Conservation (phyloP, 202 grass and related monocot genomes). For the Miscanthus sacchariflorus region DNA sequence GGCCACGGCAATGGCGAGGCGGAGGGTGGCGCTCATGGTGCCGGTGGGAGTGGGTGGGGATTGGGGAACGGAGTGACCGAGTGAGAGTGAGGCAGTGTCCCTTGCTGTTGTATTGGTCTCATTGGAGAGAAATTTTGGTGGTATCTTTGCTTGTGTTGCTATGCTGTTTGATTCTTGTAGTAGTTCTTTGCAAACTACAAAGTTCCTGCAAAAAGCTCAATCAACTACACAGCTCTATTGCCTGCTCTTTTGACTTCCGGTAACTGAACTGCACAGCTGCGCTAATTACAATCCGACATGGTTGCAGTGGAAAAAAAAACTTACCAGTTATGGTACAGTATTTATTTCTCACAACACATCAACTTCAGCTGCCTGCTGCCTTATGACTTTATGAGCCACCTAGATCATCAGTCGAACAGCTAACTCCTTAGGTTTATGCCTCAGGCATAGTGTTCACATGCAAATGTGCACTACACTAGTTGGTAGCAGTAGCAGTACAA, state of each 20-base stretch:
- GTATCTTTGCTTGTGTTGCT: conserved; percentile 9
- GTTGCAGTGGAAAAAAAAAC: no score
- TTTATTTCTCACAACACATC: no score
- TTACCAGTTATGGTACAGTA: no score
- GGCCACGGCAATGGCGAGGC: conserved; percentile 11
- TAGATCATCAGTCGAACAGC: no score
- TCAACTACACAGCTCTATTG: background rate
- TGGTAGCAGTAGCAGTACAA: no score
- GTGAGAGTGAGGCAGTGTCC: background rate
- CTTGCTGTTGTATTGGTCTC: conserved; percentile 19
- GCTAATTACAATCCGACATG: no score
- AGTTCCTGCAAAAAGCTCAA: no score
- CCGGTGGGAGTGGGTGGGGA: background rate
- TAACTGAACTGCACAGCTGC: background rate
- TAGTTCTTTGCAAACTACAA: no score
- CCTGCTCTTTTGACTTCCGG: background rate
- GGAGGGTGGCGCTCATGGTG: background rate
- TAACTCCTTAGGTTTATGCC: no score
- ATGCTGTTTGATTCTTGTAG: background rate
- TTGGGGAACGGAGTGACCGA: background rate
- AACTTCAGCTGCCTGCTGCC: no score
- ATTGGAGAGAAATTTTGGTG: background rate
- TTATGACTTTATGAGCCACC: no score
- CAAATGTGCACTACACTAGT: background rate
- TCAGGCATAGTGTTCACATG: background rate